Evolutionary conservation across 139 green algal genomes (phyloP), one percentile per base, ranked within the genome.

Genomic region (Chara braunii): DNA sequence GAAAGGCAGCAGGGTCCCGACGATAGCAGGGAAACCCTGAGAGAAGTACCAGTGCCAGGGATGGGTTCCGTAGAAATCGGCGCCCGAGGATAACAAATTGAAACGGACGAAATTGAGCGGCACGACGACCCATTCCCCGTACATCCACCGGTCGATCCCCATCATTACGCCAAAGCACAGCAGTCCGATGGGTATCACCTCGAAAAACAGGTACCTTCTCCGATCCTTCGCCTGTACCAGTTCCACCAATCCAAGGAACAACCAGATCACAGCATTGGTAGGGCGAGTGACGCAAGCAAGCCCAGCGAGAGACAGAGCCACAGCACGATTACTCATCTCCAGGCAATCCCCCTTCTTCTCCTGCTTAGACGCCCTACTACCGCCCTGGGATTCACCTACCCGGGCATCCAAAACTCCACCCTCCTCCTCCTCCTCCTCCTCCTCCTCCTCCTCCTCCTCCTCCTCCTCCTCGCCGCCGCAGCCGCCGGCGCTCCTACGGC

Each of bases 31-130:
- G n/a, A 72, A 14, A 28, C 63, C 64, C 8, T 58, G 11, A n/a
- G 64, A 37, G 40, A 72, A 72, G 54, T 74, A 74, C 83, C 84
- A 90, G 68, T 91, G 83, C 82, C 84, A 90, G 11, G 80, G 54
- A 63, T 89, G 85, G 0, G 28, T 42, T 9, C 84, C 84, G 43
- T 91, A 90, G 45, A 65, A 33, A 4, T 48, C 58, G n/a, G 75
- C 81, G 3, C 60, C 68, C 1, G 50, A 73, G 0, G 66, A n/a
- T 7, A 89, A 43, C 23, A 90, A 28, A 56, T 91, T 89, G 66
- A 89, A 90, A 2, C 64, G 71, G 8, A 86, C 28, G 43, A 89
- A 89, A 37, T 88, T 42, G 26, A 71, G 30, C 3, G 65, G 65
- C 3, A 29, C 57, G 29, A 69, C 18, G 12, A 70, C 37, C 54